These are phyloP conservation scores for Candida arabinofermentans DNA, from an alignment of 805 yeast genomes.

Conservation along the genomic window DNA sequence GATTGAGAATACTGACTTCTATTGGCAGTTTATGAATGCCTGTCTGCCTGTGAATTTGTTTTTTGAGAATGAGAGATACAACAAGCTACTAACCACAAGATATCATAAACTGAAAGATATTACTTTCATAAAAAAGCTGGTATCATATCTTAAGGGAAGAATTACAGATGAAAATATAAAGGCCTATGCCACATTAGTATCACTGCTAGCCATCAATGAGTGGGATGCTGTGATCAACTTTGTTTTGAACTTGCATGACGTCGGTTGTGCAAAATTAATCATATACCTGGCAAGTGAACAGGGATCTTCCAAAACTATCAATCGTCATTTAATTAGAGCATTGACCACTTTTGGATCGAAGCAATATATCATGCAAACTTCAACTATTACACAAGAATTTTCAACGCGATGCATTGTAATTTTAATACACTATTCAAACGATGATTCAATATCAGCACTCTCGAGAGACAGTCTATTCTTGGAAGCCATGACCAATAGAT, in stretches of 20 bases:
- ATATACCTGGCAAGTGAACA: not conserved
- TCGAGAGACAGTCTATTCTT: slow-evolving; percentile 40
- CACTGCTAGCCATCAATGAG: slow-evolving; percentile 4
- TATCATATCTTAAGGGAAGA: slow-evolving; percentile 1
- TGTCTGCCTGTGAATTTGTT: slow-evolving; percentile 4
- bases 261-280: slow-evolving; percentile 4
- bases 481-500: slow-evolving; percentile 46
- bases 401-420: slow-evolving; percentile 46
- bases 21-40: slow-evolving; percentile 12
- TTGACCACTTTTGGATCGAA: slow-evolving; percentile 22
- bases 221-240: slow-evolving; percentile 4
- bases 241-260: slow-evolving; percentile 3
- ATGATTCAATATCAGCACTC: slow-evolving; percentile 25
- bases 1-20: slow-evolving; percentile 4
- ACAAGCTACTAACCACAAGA: not conserved
- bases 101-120: slow-evolving; percentile 4
- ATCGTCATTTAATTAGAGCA: slow-evolving; percentile 1
- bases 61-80: slow-evolving; percentile 1
- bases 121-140: slow-evolving; percentile 5
- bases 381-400: slow-evolving; percentile 41
- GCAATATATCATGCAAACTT: slow-evolving; percentile 26
- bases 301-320: not conserved
- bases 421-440: slow-evolving; percentile 25
- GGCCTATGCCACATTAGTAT: slow-evolving; percentile 5
- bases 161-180: not conserved